A percentile compares a stretch with the other conserved stretches of the same genome.
phyloP scores from a whole-genome alignment of 345 rosid species.

The Cardamine occulta region DNA sequence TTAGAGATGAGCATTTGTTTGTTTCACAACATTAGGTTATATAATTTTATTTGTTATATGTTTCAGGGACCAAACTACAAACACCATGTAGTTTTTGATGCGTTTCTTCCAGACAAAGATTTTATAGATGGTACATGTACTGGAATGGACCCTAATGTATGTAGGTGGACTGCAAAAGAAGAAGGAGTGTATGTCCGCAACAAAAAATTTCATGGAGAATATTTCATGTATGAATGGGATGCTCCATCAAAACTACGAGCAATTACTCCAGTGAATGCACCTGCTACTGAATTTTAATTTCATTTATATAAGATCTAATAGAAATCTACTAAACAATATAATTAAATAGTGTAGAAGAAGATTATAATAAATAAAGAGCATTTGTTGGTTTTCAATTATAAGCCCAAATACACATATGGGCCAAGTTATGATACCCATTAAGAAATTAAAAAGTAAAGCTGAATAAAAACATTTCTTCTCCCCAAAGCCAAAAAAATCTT shows the following conservation, averaged over 20 bases:
- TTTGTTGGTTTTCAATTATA: neutral
- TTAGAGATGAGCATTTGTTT: neutral
- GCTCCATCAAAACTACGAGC: neutral
- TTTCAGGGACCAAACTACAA: constrained; percentile 35
- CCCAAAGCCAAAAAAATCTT: constrained; percentile 38
- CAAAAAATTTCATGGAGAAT: neutral
- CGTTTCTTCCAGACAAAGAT: constrained; percentile 4
- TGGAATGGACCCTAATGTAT: constrained; percentile 24
- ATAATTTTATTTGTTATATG: neutral
- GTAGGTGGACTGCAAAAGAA: constrained; percentile 35
- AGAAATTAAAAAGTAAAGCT: neutral
- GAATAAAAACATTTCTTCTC: constrained; percentile 36
- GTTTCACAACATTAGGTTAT: neutral
- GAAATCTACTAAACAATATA: neutral
- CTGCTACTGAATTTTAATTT: neutral
- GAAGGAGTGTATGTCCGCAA: constrained; percentile 13
- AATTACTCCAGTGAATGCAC: neutral
- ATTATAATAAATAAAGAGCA: neutral
- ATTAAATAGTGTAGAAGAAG: neutral
- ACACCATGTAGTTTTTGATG: constrained; percentile 24
- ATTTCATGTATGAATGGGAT: constrained; percentile 34
- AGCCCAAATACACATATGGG: neutral
- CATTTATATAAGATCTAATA: neutral
- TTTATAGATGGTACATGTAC: constrained; percentile 27
- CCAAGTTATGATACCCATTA: neutral